Conservation (phyloP, 2,329 filamentous ascomycete genomes). For the Talaromyces islandicus region DNA sequence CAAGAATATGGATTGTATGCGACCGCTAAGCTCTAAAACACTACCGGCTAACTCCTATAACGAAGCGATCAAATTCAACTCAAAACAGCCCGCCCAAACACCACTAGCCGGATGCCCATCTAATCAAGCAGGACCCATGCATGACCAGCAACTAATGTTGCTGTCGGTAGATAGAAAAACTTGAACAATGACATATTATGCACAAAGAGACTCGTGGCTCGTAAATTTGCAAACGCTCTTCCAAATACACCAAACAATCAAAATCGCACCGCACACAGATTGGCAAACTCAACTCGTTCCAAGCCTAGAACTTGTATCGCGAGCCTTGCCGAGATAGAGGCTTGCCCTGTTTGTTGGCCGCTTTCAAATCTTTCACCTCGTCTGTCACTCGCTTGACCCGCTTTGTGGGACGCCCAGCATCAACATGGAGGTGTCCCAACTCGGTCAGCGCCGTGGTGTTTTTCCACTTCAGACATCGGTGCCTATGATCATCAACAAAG, state of each 20-base stretch:
- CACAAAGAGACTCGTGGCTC: background rate
- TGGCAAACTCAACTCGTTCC: background rate
- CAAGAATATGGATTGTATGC: background rate
- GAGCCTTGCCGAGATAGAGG: conserved; percentile 46
- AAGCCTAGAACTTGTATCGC: conserved; percentile 39
- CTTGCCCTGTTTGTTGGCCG: conserved; percentile 44
- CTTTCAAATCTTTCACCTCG: conserved; percentile 33
- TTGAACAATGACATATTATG: background rate
- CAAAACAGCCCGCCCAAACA: background rate
- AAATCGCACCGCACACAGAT: conserved; percentile 7
- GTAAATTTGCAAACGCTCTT: background rate
- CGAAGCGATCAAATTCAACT: background rate
- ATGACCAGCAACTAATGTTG: background rate
- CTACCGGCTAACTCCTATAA: background rate
- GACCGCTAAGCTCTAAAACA: background rate
- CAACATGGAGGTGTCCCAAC: conserved; percentile 55
- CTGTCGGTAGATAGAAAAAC: background rate
- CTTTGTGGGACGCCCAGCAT: conserved; percentile 48
- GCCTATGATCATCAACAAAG: conserved; percentile 49
- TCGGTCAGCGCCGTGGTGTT: conserved; percentile 57
- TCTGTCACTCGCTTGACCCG: conserved; percentile 42
- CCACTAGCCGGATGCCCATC: background rate
- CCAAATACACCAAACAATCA: background rate
- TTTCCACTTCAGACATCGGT: conserved; percentile 60
- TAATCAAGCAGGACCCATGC: background rate